phyloP scores from a whole-genome alignment of 306 rosid species.

The Cucurbita ficifolia region DNA sequence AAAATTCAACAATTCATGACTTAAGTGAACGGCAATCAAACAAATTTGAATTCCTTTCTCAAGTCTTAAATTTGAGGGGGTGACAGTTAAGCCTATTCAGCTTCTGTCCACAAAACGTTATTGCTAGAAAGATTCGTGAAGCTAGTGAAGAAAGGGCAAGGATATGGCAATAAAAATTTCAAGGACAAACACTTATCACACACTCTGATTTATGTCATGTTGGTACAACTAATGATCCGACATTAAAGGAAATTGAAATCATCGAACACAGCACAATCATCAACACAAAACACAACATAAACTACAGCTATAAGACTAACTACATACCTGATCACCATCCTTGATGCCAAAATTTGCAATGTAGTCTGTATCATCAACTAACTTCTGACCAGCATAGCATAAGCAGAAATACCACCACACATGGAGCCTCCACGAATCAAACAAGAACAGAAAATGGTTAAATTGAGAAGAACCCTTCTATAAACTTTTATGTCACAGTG shows the following conservation, averaged over 20 bases:
- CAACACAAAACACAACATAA: constrained; percentile 1
- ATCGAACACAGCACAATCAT: background rate
- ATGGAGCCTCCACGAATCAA: constrained; percentile 45
- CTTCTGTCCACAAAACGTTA: no score
- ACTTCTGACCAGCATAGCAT: constrained; percentile 50
- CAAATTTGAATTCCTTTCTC: no score
- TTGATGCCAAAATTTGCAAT: constrained; percentile 46
- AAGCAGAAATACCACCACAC: constrained; percentile 90
- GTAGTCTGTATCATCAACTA: constrained; percentile 33
- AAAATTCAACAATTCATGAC: no score
- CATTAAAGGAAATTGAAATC: background rate
- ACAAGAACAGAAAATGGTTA: background rate
- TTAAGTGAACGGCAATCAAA: no score
- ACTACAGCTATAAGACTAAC: background rate
- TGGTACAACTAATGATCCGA: background rate
- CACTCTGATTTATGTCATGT: background rate
- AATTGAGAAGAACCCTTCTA: background rate
- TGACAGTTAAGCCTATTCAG: no score
- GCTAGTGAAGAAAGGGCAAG: no score
- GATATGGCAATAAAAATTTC: no score
- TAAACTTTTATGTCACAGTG: background rate
- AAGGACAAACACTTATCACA: no score
- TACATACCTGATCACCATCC: constrained; percentile 77
- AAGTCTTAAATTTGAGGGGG: no score
- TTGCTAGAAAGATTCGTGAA: no score